Conservation (phyloP, 495 filamentous ascomycete species). For the Lasiosphaeris hirsuta region DNA sequence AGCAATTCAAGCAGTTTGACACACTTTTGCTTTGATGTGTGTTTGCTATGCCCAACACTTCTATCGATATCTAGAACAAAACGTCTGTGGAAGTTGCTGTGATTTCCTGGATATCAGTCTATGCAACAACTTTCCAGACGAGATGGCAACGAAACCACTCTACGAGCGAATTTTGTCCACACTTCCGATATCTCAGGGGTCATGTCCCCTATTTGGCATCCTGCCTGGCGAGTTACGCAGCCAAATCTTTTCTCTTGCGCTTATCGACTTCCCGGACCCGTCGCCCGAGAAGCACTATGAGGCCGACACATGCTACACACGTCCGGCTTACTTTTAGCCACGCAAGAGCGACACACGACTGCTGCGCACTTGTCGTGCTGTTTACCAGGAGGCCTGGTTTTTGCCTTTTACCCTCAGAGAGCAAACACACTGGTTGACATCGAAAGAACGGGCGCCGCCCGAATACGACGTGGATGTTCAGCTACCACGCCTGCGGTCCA, state of each 20-base stretch:
- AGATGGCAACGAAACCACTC: no score
- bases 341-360: neutral
- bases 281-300: neutral
- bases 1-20: no score
- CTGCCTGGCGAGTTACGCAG: neutral
- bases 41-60: no score
- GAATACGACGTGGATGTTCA: neutral
- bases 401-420: neutral
- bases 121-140: no score
- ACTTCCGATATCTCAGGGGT: no score
- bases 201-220: neutral
- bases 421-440: constrained; percentile 2
- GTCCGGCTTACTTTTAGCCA: neutral
- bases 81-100: no score
- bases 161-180: no score
- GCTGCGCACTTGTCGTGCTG: neutral
- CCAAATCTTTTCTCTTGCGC: constrained; percentile 1
- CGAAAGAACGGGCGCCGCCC: neutral
- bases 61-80: no score
- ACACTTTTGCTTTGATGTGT: no score
- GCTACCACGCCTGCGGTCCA: no score
- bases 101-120: no score
- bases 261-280: neutral
- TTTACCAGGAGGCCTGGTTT: neutral
- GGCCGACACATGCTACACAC: neutral